Evolutionary conservation across 2,329 filamentous ascomycete species (phyloP).

Genomic region (Fusarium sp.): DNA sequence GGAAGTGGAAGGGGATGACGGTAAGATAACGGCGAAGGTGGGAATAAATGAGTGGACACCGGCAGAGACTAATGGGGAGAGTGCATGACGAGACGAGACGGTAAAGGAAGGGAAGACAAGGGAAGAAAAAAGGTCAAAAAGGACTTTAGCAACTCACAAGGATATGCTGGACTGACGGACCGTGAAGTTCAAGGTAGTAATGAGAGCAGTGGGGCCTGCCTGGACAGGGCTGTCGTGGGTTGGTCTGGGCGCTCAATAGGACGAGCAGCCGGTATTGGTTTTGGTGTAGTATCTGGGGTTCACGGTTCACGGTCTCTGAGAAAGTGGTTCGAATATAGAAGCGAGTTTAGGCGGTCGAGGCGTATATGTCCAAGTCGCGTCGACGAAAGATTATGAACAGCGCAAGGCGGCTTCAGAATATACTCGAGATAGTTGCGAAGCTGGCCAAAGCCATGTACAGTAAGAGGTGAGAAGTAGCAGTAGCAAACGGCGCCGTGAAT

Average conservation of each 20-base stretch:
- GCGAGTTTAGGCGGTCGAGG: conserved; percentile 33
- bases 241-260: conserved; percentile 42
- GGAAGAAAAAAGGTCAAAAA: conserved; percentile 34
- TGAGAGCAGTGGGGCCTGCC: conserved; percentile 43
- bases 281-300: conserved; percentile 31
- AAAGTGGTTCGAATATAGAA: conserved; percentile 37
- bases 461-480: conserved; percentile 10
- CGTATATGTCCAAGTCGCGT: conserved; percentile 31
- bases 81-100: conserved; percentile 45
- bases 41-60: conserved; percentile 41
- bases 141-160: conserved; percentile 37
- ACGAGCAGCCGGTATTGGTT: conserved; percentile 27
- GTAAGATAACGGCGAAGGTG: conserved; percentile 36
- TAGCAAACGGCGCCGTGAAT: conserved; percentile 27
- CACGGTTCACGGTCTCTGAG: conserved; percentile 27
- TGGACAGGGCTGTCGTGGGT: conserved; percentile 45
- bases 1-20: conserved; percentile 35
- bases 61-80: conserved; percentile 42
- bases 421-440: conserved; percentile 9
- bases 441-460: conserved; percentile 1
- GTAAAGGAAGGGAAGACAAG: conserved; percentile 26
- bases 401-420: not conserved
- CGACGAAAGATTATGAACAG: conserved; percentile 13
- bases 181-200: conserved; percentile 40
- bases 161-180: conserved; percentile 38